Evolutionary conservation across 2,329 filamentous ascomycete genomes (phyloP).

Genomic region (Alternaria rosae): DNA sequence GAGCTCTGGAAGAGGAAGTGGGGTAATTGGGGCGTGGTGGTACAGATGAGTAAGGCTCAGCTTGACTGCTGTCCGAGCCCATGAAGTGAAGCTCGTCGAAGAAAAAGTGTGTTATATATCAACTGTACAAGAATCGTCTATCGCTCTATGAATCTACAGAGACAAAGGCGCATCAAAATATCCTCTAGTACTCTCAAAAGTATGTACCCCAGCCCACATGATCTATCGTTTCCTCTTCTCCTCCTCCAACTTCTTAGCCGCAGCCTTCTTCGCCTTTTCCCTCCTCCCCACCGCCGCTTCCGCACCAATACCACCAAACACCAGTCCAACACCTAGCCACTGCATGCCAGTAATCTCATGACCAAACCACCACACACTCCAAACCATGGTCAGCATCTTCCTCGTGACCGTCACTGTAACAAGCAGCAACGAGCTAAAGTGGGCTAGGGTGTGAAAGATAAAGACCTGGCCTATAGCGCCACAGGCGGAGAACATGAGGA

Average conservation of each 20-base stretch:
- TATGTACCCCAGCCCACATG: no score
- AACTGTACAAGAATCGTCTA: neutral
- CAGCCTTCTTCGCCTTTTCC: constrained; percentile 84
- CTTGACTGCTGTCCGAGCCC: neutral
- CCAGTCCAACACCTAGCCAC: constrained; percentile 88
- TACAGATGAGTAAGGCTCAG: neutral
- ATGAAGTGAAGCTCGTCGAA: neutral
- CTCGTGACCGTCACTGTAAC: constrained; percentile 97
- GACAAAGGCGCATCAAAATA: neutral
- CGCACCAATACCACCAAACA: constrained; percentile 94
- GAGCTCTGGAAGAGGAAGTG: neutral
- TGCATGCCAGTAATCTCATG: constrained; percentile 88
- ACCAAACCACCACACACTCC: constrained; percentile 93
- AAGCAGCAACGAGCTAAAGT: constrained; percentile 87
- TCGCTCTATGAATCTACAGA: neutral
- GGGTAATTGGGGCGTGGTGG: neutral
- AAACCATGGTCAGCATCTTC: constrained; percentile 99
- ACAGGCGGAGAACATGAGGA: constrained; percentile 87
- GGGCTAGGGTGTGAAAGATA: constrained; percentile 90
- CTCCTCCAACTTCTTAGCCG: constrained; percentile 57
- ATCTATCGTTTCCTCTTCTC: constrained; percentile 23
- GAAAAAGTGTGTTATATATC: neutral
- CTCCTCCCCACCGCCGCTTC: constrained; percentile 81
- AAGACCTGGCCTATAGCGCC: constrained; percentile 96
- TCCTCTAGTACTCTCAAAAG: neutral